Evolutionary conservation across 306 rosid species (phyloP).

Genomic region (Pterocarpus santalinus): DNA sequence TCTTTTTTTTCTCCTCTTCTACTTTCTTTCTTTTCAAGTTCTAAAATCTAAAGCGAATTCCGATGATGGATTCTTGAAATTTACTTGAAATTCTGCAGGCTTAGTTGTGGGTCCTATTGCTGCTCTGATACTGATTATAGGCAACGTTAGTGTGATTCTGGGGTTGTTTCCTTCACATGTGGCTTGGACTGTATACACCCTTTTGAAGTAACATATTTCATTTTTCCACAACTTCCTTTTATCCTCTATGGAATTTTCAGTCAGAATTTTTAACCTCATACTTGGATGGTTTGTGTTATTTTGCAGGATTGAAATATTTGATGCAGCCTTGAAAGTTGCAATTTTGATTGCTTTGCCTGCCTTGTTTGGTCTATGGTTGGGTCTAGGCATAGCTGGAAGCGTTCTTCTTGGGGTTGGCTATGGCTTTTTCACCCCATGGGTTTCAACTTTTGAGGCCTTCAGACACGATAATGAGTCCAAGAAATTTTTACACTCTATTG

Average conservation of each 20-base stretch:
- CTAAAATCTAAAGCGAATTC: constrained; percentile 34
- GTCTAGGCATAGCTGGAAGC: constrained; percentile 78
- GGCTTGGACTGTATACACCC: constrained; percentile 80
- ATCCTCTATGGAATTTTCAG: constrained; percentile 19
- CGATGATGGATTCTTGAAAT: constrained; percentile 45
- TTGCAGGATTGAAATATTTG: constrained; percentile 71
- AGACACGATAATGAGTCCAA: constrained; percentile 66
- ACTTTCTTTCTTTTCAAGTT: background rate
- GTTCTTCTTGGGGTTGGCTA: constrained; percentile 80
- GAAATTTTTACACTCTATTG: constrained; percentile 67
- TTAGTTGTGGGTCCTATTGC: constrained; percentile 83
- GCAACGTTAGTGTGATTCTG: constrained; percentile 76
- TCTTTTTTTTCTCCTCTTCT: background rate
- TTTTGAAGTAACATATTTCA: constrained; percentile 54
- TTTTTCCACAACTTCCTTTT: background rate
- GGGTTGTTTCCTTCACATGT: constrained; percentile 79
- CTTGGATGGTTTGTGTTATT: constrained; percentile 8
- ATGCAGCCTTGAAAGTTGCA: constrained; percentile 74
- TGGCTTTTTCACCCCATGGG: constrained; percentile 90
- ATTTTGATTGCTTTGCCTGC: constrained; percentile 74
- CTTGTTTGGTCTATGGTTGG: constrained; percentile 85
- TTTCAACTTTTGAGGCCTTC: constrained; percentile 90
- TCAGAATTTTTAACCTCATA: background rate
- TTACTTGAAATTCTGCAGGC: constrained; percentile 58
- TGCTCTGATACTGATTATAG: constrained; percentile 65